Conservation (phyloP, 108 stramenopile species). For the Nitzschia inconspicua region DNA sequence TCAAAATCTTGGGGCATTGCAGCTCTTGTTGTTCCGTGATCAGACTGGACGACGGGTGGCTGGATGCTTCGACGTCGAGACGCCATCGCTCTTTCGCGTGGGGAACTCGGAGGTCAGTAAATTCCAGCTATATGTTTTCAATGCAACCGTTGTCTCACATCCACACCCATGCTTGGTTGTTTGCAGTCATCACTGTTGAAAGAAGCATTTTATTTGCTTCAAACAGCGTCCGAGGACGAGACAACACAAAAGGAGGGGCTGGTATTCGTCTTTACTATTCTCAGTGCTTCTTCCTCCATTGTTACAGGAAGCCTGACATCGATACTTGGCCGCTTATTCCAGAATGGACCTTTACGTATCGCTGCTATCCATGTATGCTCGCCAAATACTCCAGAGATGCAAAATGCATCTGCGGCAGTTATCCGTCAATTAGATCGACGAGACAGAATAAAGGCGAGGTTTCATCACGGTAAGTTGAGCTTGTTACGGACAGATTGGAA, state of each 20-base stretch:
- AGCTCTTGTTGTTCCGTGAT: too few relatives aligned
- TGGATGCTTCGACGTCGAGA: too few relatives aligned
- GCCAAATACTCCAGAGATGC: not conserved
- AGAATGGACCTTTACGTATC: not conserved
- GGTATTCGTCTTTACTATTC: constrained; percentile 2
- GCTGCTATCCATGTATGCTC: constrained; percentile 3
- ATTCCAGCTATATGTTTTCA: too few relatives aligned
- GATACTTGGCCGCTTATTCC: too few relatives aligned
- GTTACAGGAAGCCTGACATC: too few relatives aligned
- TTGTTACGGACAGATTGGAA: not conserved
- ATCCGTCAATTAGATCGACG: not conserved
- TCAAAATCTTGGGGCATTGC: too few relatives aligned
- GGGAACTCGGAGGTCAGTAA: too few relatives aligned
- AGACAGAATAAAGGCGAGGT: not conserved
- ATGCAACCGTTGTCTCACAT: too few relatives aligned
- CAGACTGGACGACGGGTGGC: too few relatives aligned
- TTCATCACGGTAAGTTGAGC: not conserved
- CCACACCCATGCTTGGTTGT: too few relatives aligned
- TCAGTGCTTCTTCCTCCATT: constrained; percentile 1
- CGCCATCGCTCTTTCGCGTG: too few relatives aligned
- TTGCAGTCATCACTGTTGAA: too few relatives aligned
- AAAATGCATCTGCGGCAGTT: not conserved
- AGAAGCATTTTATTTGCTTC: not conserved
- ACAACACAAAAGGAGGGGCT: constrained; percentile 8
- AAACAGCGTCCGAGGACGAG: constrained; percentile 3